Evolutionary conservation across 2,329 filamentous ascomycete genomes (phyloP).

Genomic region (Colletotrichum tofieldiae): DNA sequence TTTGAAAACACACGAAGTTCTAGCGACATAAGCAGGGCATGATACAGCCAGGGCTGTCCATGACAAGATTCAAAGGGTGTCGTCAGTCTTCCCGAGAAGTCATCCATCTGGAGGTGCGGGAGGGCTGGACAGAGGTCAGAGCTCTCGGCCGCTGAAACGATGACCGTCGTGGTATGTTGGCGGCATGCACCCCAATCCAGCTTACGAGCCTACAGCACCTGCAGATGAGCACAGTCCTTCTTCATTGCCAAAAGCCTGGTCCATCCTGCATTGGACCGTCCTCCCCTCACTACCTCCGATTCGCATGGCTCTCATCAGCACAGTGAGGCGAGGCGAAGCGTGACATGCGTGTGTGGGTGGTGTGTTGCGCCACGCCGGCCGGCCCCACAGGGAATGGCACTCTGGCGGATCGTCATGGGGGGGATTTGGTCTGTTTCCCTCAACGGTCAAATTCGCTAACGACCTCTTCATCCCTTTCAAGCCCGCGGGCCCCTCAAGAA

Average conservation of each 20-base stretch:
- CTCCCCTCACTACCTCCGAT: constrained; percentile 1
- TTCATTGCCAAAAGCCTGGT: background rate
- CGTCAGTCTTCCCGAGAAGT: constrained; percentile 17
- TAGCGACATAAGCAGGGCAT: background rate
- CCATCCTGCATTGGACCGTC: constrained; percentile 22
- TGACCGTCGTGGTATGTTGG: constrained; percentile 33
- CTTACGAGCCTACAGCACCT: background rate
- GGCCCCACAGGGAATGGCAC: constrained; percentile 12
- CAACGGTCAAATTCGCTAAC: constrained; percentile 13
- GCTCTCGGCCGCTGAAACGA: constrained; percentile 38
- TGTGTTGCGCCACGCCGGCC: background rate
- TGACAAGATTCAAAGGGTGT: background rate
- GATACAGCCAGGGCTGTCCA: constrained; percentile 11
- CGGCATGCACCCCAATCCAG: background rate
- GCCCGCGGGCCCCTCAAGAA: constrained; percentile 8
- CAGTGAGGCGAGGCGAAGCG: background rate
- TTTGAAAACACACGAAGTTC: background rate
- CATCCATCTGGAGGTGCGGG: constrained; percentile 6
- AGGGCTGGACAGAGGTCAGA: constrained; percentile 34
- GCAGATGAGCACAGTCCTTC: constrained; percentile 25
- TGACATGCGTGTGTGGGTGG: background rate
- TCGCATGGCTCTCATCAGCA: constrained; percentile 1
- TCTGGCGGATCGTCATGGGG: constrained; percentile 20
- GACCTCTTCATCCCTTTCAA: constrained; percentile 10
- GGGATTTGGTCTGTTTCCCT: constrained; percentile 3